Conservation (phyloP, 305 asterid species). For the Withania somnifera region DNA sequence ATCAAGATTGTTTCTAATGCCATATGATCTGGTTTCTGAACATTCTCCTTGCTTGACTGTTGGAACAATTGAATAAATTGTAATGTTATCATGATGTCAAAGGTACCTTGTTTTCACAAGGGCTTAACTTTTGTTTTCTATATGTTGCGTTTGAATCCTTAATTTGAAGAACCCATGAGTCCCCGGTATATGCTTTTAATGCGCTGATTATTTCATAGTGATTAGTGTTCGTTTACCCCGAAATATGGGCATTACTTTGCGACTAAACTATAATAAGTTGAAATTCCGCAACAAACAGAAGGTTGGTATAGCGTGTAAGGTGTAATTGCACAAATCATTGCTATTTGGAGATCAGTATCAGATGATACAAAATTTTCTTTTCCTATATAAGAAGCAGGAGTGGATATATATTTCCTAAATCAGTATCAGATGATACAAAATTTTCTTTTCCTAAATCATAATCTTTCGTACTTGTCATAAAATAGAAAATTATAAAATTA, state of each 20-base stretch:
- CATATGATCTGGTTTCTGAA: neutral
- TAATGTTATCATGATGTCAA: neutral
- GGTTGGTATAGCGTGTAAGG: neutral
- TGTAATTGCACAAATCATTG: neutral
- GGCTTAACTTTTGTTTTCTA: neutral
- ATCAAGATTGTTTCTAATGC: neutral
- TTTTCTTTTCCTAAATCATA: too few relatives aligned
- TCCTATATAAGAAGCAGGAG: too few relatives aligned
- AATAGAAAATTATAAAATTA: too few relatives aligned
- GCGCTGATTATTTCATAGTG: too few relatives aligned
- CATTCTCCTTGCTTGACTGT: neutral
- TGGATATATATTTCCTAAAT: too few relatives aligned
- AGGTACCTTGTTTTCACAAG: neutral
- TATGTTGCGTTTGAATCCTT: neutral
- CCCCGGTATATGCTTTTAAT: neutral
- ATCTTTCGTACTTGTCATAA: too few relatives aligned
- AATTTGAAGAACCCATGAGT: neutral
- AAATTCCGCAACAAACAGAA: neutral
- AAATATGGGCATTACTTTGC: neutral
- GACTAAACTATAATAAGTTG: neutral
- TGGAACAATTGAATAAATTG: neutral
- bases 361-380: too few relatives aligned
- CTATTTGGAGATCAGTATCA: neutral
- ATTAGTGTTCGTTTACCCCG: too few relatives aligned
- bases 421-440: too few relatives aligned